phyloP scores from a whole-genome alignment of 768 basidiomycete genomes.

The Mycena haematopus region DNA sequence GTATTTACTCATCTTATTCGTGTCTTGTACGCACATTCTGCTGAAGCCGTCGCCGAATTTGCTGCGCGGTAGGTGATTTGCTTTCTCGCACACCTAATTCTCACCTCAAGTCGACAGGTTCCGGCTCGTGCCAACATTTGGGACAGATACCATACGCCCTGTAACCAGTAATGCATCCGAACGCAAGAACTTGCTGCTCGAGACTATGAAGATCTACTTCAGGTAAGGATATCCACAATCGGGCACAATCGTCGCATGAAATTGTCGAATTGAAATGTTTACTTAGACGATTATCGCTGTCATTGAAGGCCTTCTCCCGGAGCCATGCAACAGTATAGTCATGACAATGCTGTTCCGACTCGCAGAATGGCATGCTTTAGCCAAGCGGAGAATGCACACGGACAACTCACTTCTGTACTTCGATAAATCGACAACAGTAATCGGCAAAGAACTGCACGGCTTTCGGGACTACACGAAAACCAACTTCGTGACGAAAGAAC shows the following conservation, averaged over 20 bases:
- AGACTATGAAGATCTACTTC: conserved; percentile 16
- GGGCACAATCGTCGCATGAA: too few relatives aligned
- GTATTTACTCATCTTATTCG: conserved; percentile 14
- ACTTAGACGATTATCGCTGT: conserved; percentile 35
- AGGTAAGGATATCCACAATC: not conserved
- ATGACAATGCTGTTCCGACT: conserved; percentile 32
- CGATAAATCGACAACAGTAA: conserved; percentile 23
- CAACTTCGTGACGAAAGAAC: conserved; percentile 3
- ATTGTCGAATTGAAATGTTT: not conserved
- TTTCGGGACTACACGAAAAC: conserved; percentile 1
- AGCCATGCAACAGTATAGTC: conserved; percentile 30
- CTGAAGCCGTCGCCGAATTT: not conserved
- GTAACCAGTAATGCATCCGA: conserved; percentile 24
- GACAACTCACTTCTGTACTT: conserved; percentile 33
- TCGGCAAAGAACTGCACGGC: conserved; percentile 31
- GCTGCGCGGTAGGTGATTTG: not conserved
- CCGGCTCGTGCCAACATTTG: conserved; percentile 23
- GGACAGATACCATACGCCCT: conserved; percentile 23
- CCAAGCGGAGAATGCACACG: conserved; percentile 42
- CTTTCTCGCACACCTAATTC: too few relatives aligned
- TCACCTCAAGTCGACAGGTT: conserved; percentile 7
- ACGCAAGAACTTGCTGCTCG: conserved; percentile 18
- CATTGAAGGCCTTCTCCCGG: conserved; percentile 33
- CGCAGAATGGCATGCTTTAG: conserved; percentile 26
- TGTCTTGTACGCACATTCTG: conserved; percentile 3